A percentile compares a stretch with the other conserved stretches of the same genome.
Conservation (phyloP, 345 rosid genomes). For the Eutrema yunnanense region DNA sequence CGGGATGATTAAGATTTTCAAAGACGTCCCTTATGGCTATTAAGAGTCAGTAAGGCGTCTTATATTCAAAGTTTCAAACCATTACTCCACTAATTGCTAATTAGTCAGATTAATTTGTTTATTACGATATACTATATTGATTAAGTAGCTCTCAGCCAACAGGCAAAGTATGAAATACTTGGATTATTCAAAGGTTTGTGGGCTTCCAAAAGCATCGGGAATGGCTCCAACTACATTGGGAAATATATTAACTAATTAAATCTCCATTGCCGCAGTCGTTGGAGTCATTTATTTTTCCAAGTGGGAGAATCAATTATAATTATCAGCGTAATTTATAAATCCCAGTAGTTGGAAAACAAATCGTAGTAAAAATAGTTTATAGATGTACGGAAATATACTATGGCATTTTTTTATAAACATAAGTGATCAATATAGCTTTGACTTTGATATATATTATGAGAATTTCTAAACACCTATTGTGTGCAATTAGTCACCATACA, state of each 20-base stretch:
- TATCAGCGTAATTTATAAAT: not conserved
- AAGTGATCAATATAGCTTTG: not conserved
- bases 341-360: constrained; percentile 3
- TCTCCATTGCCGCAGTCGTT: constrained; percentile 7
- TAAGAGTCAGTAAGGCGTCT: constrained; percentile 16
- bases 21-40: constrained; percentile 24
- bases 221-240: constrained; percentile 27
- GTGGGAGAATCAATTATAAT: constrained; percentile 4
- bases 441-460: not conserved
- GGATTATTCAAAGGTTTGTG: constrained; percentile 22
- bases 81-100: constrained; percentile 24
- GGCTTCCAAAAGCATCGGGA: constrained; percentile 32
- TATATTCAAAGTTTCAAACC: constrained; percentile 9
- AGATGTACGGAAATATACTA: constrained; percentile 2
- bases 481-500: not conserved
- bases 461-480: not conserved
- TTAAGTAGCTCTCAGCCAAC: constrained; percentile 28
- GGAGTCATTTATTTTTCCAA: constrained; percentile 8
- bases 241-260: not conserved
- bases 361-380: not conserved
- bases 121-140: not conserved
- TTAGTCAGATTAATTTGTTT: constrained; percentile 7
- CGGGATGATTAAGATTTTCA: constrained; percentile 9
- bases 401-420: not conserved
- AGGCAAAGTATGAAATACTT: not conserved